A percentile compares a stretch with the other conserved stretches of the same genome.
phyloP scores from a whole-genome alignment of 192 early-diverging fungal species.

The Coemansia sp. region DNA sequence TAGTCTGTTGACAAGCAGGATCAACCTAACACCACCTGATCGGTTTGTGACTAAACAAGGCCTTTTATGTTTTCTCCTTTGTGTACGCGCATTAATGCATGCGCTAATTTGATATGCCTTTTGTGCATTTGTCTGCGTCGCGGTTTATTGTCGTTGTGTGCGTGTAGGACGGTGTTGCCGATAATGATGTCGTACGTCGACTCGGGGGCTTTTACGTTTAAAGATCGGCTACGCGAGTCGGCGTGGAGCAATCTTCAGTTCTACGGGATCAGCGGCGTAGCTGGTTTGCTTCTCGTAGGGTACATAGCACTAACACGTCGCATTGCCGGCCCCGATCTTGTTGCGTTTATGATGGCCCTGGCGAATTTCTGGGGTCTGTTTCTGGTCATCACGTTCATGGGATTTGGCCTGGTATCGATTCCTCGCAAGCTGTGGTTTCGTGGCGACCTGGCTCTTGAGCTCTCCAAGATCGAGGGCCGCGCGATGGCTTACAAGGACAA shows the following conservation, averaged over 20 bases:
- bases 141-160: slow-evolving; percentile 15
- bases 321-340: slow-evolving; percentile 54
- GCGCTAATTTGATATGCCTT: slow-evolving; percentile 9
- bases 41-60: not conserved
- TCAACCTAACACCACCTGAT: not conserved
- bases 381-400: slow-evolving; percentile 85
- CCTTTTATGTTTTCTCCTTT: not conserved
- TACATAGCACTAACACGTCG: slow-evolving; percentile 68
- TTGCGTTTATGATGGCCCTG: slow-evolving; percentile 84
- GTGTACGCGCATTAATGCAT: slow-evolving; percentile 14
- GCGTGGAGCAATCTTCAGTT: slow-evolving; percentile 81
- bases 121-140: slow-evolving; percentile 17
- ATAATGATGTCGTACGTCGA: slow-evolving; percentile 83
- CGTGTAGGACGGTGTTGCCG: slow-evolving; percentile 68
- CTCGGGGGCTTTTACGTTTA: slow-evolving; percentile 79
- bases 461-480: slow-evolving; percentile 65
- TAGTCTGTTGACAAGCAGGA: not conserved
- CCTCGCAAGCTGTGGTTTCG: slow-evolving; percentile 83
- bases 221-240: slow-evolving; percentile 67
- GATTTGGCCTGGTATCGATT: slow-evolving; percentile 88
- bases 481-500: slow-evolving; percentile 77
- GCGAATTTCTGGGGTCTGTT: slow-evolving; percentile 94
- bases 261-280: slow-evolving; percentile 68
- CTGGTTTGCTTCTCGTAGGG: slow-evolving; percentile 71
- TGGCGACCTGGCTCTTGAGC: slow-evolving; percentile 61